These are phyloP conservation scores for Rhodotorula sp. DNA, from an alignment of 1,284 basidiomycete genomes.

Conservation along the genomic window DNA sequence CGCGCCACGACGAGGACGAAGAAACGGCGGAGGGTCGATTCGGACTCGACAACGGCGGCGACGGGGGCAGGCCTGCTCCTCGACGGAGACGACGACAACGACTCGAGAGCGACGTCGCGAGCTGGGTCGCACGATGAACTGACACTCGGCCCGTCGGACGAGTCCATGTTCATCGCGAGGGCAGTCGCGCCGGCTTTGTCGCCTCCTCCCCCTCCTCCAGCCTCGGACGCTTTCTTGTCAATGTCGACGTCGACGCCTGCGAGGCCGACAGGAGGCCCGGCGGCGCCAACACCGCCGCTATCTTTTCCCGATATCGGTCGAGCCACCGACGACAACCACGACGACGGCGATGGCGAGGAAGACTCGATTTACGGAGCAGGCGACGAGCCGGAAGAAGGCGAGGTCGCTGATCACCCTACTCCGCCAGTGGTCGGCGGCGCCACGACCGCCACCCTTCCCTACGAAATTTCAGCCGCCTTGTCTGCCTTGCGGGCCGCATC, in stretches of 20 bases:
- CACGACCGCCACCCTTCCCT: not conserved
- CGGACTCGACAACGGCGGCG: not conserved
- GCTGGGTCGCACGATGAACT: not conserved
- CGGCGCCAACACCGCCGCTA: not conserved
- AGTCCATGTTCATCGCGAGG: not conserved
- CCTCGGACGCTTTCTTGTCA: not conserved
- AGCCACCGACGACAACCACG: not conserved
- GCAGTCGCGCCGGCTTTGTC: not conserved
- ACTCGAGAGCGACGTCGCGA: not conserved
- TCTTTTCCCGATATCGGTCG: not conserved
- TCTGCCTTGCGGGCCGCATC: not conserved
- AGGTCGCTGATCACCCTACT: not conserved
- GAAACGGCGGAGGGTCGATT: not conserved
- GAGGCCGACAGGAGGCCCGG: not conserved
- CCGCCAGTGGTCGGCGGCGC: not conserved
- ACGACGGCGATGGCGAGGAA: not conserved
- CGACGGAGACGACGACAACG: no score
- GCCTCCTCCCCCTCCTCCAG: not conserved
- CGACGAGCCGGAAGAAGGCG: conserved; percentile 22
- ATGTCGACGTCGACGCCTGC: not conserved
- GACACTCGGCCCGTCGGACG: not conserved
- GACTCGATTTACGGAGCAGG: not conserved
- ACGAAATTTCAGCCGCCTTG: not conserved
- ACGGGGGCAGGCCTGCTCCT: not conserved
- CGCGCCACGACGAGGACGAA: not conserved